These are phyloP conservation scores for Cornus suecica DNA, from an alignment of 148 eudicot genomes.

Conservation along the genomic window DNA sequence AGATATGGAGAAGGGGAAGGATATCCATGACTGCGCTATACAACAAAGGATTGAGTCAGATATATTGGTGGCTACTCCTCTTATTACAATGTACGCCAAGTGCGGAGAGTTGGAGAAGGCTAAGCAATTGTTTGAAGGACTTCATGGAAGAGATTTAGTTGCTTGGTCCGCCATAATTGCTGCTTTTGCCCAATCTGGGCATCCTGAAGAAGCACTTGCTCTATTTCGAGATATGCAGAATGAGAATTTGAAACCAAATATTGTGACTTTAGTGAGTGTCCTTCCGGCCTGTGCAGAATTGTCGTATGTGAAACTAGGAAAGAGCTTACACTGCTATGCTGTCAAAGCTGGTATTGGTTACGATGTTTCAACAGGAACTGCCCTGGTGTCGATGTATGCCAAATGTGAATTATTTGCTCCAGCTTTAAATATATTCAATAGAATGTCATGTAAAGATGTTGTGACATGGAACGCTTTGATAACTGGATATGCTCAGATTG, in stretches of 20 bases:
- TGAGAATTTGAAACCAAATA: conserved; percentile 46
- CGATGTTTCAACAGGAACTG: conserved; percentile 42
- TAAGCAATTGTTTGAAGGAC: conserved; percentile 39
- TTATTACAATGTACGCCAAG: conserved; percentile 71
- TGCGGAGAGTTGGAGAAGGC: conserved; percentile 56
- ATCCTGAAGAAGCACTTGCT: conserved; percentile 41
- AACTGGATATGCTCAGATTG: conserved; percentile 60
- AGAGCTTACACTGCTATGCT: conserved; percentile 66
- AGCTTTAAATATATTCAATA: conserved; percentile 42
- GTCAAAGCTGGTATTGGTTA: conserved; percentile 39
- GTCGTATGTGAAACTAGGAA: conserved; percentile 42
- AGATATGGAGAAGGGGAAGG: conserved; percentile 53
- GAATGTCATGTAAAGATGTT: conserved; percentile 43
- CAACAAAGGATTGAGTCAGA: conserved; percentile 43
- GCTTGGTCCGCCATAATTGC: conserved; percentile 73
- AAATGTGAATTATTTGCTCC: conserved; percentile 44
- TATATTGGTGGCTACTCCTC: conserved; percentile 52
- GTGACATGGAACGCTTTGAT: conserved; percentile 70
- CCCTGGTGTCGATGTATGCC: conserved; percentile 64
- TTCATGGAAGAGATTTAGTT: conserved; percentile 57
- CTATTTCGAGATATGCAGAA: conserved; percentile 56
- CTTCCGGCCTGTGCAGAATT: conserved; percentile 66
- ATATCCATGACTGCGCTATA: conserved; percentile 47
- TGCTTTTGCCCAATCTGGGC: conserved; percentile 57
- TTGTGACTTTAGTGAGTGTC: conserved; percentile 53